Evolutionary conservation across 2,329 filamentous ascomycete genomes (phyloP).

Genomic region (Fusarium acutatum): DNA sequence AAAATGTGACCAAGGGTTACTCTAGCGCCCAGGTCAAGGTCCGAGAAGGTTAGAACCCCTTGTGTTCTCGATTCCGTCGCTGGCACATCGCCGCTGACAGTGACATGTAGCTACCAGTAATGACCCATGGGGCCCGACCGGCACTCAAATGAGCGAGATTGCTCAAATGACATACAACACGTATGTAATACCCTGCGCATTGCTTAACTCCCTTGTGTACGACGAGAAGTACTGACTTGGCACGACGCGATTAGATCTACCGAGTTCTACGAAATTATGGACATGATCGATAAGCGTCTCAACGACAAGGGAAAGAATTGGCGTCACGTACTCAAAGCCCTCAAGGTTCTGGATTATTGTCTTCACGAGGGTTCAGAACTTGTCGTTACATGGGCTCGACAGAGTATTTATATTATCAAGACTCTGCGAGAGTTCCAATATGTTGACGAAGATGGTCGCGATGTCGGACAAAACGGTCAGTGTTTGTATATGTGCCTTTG

Average conservation of each 20-base stretch:
- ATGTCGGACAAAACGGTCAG: constrained; percentile 96
- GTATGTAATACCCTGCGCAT: constrained; percentile 63
- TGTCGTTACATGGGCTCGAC: constrained; percentile 96
- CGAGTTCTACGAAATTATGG: constrained; percentile 99
- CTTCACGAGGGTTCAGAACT: constrained; percentile 96
- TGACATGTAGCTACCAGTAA: constrained; percentile 87
- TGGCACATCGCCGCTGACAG: constrained; percentile 27
- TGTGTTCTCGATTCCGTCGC: neutral
- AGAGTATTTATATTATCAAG: constrained; percentile 99
- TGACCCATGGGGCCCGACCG: constrained; percentile 97
- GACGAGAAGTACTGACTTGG: constrained; percentile 27
- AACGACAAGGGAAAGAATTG: constrained; percentile 99
- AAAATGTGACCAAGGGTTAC: constrained; percentile 99
- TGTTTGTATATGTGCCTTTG: constrained; percentile 8
- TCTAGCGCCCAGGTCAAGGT: constrained; percentile 97
- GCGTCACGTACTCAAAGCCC: constrained; percentile 95
- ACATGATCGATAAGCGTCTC: constrained; percentile 98
- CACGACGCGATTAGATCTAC: constrained; percentile 69
- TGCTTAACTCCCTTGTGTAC: neutral
- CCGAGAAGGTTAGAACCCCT: constrained; percentile 78
- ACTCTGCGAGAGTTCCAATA: constrained; percentile 97
- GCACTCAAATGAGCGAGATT: constrained; percentile 98
- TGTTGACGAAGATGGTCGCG: constrained; percentile 91
- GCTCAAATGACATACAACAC: constrained; percentile 97
- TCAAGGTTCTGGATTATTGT: constrained; percentile 98